These are phyloP conservation scores for Aspergillus cavernicola DNA, from an alignment of 495 filamentous ascomycete genomes.

Conservation along the genomic window DNA sequence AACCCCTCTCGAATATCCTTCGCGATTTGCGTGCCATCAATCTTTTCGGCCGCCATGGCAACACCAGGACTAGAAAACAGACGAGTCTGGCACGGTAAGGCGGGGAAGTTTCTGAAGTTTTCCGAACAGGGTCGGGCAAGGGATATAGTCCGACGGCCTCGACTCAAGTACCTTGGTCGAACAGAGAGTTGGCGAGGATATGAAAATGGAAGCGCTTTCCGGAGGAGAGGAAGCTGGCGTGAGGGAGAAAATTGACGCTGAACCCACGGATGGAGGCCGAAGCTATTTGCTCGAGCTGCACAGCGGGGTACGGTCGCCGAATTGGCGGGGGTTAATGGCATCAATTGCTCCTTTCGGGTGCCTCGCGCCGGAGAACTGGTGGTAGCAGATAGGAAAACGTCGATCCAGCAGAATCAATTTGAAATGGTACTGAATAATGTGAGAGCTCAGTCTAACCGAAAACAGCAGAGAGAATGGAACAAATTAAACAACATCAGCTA, in stretches of 20 bases:
- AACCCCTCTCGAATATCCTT: conserved; percentile 80
- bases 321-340: conserved; percentile 35
- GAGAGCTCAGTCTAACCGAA: background rate
- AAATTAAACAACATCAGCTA: background rate
- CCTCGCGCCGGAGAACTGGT: conserved; percentile 11
- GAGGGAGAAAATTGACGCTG: conserved; percentile 4
- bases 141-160: conserved; percentile 9
- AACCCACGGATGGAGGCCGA: conserved; percentile 7
- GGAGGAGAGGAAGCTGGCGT: conserved; percentile 1
- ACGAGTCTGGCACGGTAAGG: conserved; percentile 18
- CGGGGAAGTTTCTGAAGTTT: conserved; percentile 22
- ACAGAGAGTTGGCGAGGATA: conserved; percentile 5
- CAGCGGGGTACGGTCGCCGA: conserved; percentile 36
- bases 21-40: conserved; percentile 94
- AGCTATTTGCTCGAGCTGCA: conserved; percentile 17
- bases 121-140: conserved; percentile 8
- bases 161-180: conserved; percentile 14
- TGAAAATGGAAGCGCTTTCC: background rate
- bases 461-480: background rate
- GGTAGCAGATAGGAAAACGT: conserved; percentile 15
- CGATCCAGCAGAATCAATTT: conserved; percentile 6
- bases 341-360: conserved; percentile 32
- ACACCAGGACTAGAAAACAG: conserved; percentile 29
- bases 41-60: conserved; percentile 81
- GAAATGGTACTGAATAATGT: conserved; percentile 7